Evolutionary conservation across 345 rosid genomes (phyloP), one percentile per base, ranked within the genome.

Genomic region (Eucalyptus erythrocorys): DNA sequence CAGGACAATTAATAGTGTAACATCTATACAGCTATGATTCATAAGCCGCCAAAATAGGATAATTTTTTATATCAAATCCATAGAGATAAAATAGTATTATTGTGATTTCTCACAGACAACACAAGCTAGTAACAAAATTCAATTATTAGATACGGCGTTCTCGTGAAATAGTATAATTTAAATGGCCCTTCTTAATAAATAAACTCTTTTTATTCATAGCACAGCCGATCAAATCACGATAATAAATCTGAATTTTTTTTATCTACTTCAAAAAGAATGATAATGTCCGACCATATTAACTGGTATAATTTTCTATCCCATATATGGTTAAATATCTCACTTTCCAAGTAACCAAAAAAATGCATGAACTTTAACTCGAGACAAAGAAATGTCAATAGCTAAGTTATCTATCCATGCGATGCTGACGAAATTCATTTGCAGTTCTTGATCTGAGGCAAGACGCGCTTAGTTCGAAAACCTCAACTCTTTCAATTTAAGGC

Each of bases 381-480:
- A 10, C 7, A 26, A 4, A 12, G 27, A 11, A 10, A 59, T 5
- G 12, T 26, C 66, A 7, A 17, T 19, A 21, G 5, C 4, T 19
- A 53, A 53, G 5, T 19, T 21, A 17, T 53, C 24, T 8, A 53
- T 53, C 10, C 5, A 21, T 19, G 10, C 10, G 1, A 53, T 49
- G 26, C 5, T 21, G 1, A 19, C 24, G 5, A 19, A 53, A 51
- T 19, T 51, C 57, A 51, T 24, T 5, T 1, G 3, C 6, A 49
- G 5, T 49, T 49, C 51, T 15, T 16, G 51, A 49, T 15, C 1
- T 2, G 14, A 48, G 48, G 5, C 1, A 48, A 48, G 13, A 3
- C 0, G 0, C 13, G 14, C 48, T 48, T 0, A 48, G 13, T 12
- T 48, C 5, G 48, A 48, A 48, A 48, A 48, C 13, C 5, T 1